A percentile compares a stretch with the other conserved stretches of the same genome.
phyloP scores from a whole-genome alignment of 371 early-diverging fungal genomes.

The Mucor saturninus region DNA sequence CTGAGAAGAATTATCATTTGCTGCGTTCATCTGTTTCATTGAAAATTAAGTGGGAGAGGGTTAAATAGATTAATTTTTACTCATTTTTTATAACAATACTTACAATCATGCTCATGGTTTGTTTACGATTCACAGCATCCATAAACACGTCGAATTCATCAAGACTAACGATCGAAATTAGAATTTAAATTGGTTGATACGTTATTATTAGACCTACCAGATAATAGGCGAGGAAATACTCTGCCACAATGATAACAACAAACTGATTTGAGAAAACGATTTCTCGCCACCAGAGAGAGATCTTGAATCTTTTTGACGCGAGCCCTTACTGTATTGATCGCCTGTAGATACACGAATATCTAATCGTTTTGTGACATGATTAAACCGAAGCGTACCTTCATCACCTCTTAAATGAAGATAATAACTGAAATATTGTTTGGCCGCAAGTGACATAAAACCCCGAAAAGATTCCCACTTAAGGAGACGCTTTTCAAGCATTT shows the following conservation, averaged over 20 bases:
- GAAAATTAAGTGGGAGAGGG: no score
- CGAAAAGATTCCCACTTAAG: constrained; percentile 72
- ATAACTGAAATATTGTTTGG: constrained; percentile 72
- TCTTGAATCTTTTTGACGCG: constrained; percentile 81
- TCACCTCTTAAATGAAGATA: constrained; percentile 87
- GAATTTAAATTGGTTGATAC: background rate
- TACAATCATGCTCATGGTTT: constrained; percentile 86
- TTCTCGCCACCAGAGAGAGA: constrained; percentile 99
- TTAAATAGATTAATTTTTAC: background rate
- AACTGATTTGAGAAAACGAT: constrained; percentile 97
- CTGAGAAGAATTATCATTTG: constrained; percentile 78
- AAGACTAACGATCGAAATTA: constrained; percentile 53
- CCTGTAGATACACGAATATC: constrained; percentile 59
- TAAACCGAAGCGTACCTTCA: constrained; percentile 82
- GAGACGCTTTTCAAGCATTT: constrained; percentile 67
- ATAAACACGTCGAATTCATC: constrained; percentile 99
- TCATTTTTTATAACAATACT: constrained; percentile 1
- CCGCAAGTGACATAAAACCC: constrained; percentile 72
- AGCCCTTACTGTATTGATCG: constrained; percentile 49
- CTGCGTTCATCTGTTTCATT: constrained; percentile 67
- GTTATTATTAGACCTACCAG: constrained; percentile 54
- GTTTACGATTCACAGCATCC: constrained; percentile 97
- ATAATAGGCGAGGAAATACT: constrained; percentile 94
- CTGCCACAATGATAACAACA: constrained; percentile 97
- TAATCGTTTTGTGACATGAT: constrained; percentile 76